Percentiles rank a stretch among this genome's conserved stretches.
phyloP scores from a whole-genome alignment of 805 yeast species.

The Candida railenensis region DNA sequence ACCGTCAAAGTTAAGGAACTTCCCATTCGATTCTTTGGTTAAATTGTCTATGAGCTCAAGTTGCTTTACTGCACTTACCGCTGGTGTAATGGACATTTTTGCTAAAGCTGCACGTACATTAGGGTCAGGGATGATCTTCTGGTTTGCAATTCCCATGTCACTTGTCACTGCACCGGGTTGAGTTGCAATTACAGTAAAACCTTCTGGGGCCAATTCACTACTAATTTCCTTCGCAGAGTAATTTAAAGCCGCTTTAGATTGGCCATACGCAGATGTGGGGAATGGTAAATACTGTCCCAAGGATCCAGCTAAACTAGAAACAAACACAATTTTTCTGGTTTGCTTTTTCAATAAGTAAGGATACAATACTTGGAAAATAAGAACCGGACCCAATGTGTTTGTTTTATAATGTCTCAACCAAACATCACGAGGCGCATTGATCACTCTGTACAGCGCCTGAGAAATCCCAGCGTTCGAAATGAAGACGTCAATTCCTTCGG shows the following conservation, averaged over 20 bases:
- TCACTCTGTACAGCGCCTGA: conserved; percentile 11
- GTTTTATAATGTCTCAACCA: conserved; percentile 13
- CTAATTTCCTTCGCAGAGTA: conserved; percentile 23
- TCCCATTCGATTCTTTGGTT: conserved; percentile 10
- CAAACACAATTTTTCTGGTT: conserved; percentile 25
- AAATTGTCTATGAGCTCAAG: conserved; percentile 8
- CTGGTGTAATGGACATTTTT: conserved; percentile 10
- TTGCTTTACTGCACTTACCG: conserved; percentile 9
- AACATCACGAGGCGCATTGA: conserved; percentile 16
- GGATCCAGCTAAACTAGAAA: conserved; percentile 27
- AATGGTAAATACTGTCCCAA: conserved; percentile 18
- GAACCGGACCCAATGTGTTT: conserved; percentile 31
- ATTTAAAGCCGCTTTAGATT: conserved; percentile 37
- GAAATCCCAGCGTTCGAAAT: conserved; percentile 33
- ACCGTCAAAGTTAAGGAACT: conserved; percentile 14
- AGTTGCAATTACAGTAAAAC: conserved; percentile 25
- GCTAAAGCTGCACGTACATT: background rate
- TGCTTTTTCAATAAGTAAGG: conserved; percentile 21
- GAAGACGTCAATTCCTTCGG: conserved; percentile 27
- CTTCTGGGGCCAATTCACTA: conserved; percentile 20
- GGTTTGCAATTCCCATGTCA: conserved; percentile 19
- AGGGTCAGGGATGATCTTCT: background rate
- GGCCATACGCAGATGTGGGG: conserved; percentile 24
- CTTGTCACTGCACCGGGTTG: conserved; percentile 41
- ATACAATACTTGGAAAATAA: conserved; percentile 23